phyloP scores from a whole-genome alignment of 805 yeast species.

The Candida cerambycidarum region DNA sequence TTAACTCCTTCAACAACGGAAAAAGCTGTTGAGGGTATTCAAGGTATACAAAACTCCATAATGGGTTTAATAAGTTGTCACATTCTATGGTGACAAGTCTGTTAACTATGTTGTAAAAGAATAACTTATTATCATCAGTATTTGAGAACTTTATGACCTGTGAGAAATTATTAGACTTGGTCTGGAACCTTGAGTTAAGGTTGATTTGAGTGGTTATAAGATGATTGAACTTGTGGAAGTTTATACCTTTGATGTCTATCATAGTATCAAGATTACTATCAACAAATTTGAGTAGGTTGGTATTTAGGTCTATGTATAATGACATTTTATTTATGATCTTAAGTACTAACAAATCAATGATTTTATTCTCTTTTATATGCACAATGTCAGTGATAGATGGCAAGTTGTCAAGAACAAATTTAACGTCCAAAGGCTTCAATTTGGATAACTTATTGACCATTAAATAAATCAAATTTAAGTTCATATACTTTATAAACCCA shows the following conservation, averaged over 20 bases:
- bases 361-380: conserved; percentile 1
- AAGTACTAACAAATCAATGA: conserved; percentile 1
- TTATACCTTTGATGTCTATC: conserved; percentile 5
- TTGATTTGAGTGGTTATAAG: conserved; percentile 13
- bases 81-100: conserved; percentile 9
- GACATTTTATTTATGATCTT: conserved; percentile 12
- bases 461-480: conserved; percentile 57
- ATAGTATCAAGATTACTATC: background rate
- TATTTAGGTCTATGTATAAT: conserved; percentile 9
- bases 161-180: conserved; percentile 9
- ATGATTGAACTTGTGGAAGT: conserved; percentile 12
- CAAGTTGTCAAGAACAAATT: conserved; percentile 8
- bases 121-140: conserved; percentile 1
- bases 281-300: conserved; percentile 10
- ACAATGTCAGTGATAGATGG: conserved; percentile 13
- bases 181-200: conserved; percentile 12
- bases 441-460: conserved; percentile 52
- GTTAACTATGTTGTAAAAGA: conserved; percentile 25
- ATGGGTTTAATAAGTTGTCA: conserved; percentile 16
- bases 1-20: conserved; percentile 71
- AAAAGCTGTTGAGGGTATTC: conserved; percentile 41
- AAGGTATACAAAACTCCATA: conserved; percentile 12
- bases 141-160: conserved; percentile 13
- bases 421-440: conserved; percentile 7
- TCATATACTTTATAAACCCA: conserved; percentile 60